Base-by-base conservation (phyloP, 345 rosid genomes). In the Salix brachista region DNA sequence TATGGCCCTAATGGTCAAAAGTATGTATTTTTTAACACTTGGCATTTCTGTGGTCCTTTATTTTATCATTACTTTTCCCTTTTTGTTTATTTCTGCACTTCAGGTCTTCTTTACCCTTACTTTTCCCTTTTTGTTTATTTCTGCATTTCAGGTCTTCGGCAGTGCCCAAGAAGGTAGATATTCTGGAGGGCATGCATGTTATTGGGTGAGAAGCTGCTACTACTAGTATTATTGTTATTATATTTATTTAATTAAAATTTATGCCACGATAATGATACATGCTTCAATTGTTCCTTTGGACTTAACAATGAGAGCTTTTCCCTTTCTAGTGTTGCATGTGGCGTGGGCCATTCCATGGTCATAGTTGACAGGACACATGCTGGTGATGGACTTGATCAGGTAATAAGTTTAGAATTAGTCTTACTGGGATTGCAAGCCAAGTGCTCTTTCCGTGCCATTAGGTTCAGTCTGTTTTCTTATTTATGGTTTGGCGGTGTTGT, bases 1-100 rank as follows among this genome's bases (percentile, higher is more conserved):
- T 96, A 96, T 72, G 99, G 99, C 68, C 99, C 99, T 65, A 78
- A 60, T 25, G 97, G 94, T 75, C 99, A 95, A 79, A 95, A 95
- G 99, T 93, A 89, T 28, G 87, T 72, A 16, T 65, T 73, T 10
- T 77, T 56, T 14, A 62, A 32, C 42, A 9, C 11, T 8, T 11
- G 18, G 8, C 21, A 52, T 62, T 36, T 32, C 23, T 42, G 34
- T 56, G 39, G 18, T 69, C 42, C 23, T 52, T 37, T 54, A 42
- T 76, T 37, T 76, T 77, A 32, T 21, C 21, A 11, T 67, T 30
- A 13, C 42, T 58, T 19, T 65, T 72, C 77, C 75, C 54, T 64
- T 75, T 78, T 19, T 65, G 50, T 26, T 23, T 25, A 64, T 17
- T 70, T 76, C 77, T 73, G 73, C 42, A 36, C 80, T 76, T 77